These are phyloP conservation scores for Arachis stenosperma DNA, from an alignment of 306 rosid genomes.

Conservation along the genomic window DNA sequence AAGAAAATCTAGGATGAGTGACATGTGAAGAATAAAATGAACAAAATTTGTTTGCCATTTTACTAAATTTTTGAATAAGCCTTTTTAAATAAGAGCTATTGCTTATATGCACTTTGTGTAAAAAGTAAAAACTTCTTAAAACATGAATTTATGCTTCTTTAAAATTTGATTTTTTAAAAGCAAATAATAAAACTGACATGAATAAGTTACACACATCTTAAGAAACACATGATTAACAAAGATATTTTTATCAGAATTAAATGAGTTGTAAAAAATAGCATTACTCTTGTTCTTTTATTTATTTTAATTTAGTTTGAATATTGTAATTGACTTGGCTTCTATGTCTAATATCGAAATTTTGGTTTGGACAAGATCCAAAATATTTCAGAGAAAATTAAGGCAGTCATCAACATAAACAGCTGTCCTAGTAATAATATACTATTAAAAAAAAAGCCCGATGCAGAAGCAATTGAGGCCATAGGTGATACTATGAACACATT, in stretches of 20 bases:
- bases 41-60: not conserved
- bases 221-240: too few relatives aligned
- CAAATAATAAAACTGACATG: not conserved
- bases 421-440: not conserved
- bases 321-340: not conserved
- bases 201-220: not conserved
- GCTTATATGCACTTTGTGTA: not conserved
- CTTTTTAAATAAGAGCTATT: not conserved
- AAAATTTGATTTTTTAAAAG: too few relatives aligned
- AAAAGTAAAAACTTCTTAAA: not conserved
- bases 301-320: not conserved
- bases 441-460: too few relatives aligned
- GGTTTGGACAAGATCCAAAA: not conserved
- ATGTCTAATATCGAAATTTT: not conserved
- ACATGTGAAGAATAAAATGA: conserved; percentile 3
- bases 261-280: too few relatives aligned
- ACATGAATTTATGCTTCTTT: not conserved
- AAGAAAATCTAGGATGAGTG: too few relatives aligned
- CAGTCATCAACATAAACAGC: too few relatives aligned
- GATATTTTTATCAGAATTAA: too few relatives aligned
- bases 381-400: not conserved
- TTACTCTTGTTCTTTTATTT: too few relatives aligned
- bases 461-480: too few relatives aligned
- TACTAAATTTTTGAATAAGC: too few relatives aligned
- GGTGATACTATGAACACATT: not conserved